phyloP scores from a whole-genome alignment of 2,329 filamentous ascomycete species.

The Knufia petricola region DNA sequence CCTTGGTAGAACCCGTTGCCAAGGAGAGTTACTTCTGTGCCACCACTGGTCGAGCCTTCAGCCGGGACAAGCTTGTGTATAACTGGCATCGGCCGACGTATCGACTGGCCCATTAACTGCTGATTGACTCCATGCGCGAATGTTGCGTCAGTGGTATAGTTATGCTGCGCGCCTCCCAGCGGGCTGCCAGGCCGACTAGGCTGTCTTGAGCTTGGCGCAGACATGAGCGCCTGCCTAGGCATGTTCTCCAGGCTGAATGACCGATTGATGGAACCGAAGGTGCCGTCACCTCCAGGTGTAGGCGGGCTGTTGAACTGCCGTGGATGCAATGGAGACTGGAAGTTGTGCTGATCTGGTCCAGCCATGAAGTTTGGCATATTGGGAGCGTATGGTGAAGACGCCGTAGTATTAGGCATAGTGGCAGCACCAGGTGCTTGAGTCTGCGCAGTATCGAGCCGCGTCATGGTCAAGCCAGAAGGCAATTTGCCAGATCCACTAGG shows the following conservation, averaged over 20 bases:
- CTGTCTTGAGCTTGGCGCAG: conserved; percentile 61
- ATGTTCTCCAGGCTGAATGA: conserved; percentile 58
- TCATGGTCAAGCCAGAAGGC: conserved; percentile 70
- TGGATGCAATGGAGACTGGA: conserved; percentile 34
- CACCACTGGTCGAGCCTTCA: conserved; percentile 72
- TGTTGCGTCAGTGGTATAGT: conserved; percentile 30
- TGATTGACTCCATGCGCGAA: conserved; percentile 24
- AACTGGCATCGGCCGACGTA: conserved; percentile 47
- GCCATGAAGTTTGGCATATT: conserved; percentile 29
- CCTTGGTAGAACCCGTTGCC: conserved; percentile 71
- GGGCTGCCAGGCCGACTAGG: conserved; percentile 73
- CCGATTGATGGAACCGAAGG: conserved; percentile 48
- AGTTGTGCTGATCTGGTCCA: conserved; percentile 37
- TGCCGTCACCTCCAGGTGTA: conserved; percentile 55
- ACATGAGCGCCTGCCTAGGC: conserved; percentile 56
- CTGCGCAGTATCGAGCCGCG: conserved; percentile 57
- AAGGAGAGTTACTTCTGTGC: conserved; percentile 77
- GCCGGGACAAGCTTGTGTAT: conserved; percentile 77
- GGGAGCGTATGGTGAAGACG: conserved; percentile 35
- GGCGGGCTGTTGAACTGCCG: conserved; percentile 51
- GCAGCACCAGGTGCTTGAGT: conserved; percentile 22
- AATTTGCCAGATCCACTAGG: conserved; percentile 60
- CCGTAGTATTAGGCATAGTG: conserved; percentile 31
- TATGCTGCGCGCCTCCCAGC: conserved; percentile 33
- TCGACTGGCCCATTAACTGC: conserved; percentile 32